phyloP scores from a whole-genome alignment of 2,329 filamentous ascomycete species.

The Colletotrichum endophyticum region DNA sequence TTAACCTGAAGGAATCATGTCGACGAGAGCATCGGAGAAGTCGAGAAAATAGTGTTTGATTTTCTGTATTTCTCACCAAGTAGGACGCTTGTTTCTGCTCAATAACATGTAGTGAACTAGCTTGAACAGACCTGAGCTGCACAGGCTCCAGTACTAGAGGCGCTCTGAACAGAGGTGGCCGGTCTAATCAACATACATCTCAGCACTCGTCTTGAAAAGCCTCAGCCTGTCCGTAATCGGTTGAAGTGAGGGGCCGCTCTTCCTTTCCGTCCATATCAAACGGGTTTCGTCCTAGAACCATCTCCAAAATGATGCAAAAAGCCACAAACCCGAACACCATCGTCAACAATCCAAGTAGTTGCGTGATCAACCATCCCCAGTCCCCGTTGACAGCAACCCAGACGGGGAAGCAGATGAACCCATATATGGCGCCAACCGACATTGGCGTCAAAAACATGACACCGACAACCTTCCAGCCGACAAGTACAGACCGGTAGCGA shows the following conservation, averaged over 20 bases:
- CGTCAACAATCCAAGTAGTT: not conserved
- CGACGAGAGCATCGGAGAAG: too few relatives aligned
- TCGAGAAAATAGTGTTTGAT: too few relatives aligned
- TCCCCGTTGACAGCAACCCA: not conserved
- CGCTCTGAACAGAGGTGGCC: too few relatives aligned
- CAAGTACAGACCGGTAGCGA: not conserved
- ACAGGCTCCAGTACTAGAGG: too few relatives aligned
- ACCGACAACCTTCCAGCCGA: not conserved
- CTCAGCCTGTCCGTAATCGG: not conserved
- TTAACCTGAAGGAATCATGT: not conserved
- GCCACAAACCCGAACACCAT: fast-evolving
- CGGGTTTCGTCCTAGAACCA: not conserved
- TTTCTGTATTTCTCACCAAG: too few relatives aligned
- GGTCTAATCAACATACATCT: not conserved
- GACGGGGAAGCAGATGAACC: not conserved
- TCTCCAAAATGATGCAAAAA: not conserved
- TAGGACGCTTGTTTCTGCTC: too few relatives aligned
- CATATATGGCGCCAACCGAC: not conserved
- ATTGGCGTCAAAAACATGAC: not conserved
- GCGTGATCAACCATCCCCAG: fast-evolving
- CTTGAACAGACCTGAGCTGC: too few relatives aligned
- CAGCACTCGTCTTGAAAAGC: not conserved
- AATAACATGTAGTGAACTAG: fast-evolving
- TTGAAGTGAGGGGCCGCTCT: fast-evolving
- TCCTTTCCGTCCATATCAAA: not conserved